Evolutionary conservation across 495 filamentous ascomycete species (phyloP).

Genomic region (Lasiosphaeria ovina): DNA sequence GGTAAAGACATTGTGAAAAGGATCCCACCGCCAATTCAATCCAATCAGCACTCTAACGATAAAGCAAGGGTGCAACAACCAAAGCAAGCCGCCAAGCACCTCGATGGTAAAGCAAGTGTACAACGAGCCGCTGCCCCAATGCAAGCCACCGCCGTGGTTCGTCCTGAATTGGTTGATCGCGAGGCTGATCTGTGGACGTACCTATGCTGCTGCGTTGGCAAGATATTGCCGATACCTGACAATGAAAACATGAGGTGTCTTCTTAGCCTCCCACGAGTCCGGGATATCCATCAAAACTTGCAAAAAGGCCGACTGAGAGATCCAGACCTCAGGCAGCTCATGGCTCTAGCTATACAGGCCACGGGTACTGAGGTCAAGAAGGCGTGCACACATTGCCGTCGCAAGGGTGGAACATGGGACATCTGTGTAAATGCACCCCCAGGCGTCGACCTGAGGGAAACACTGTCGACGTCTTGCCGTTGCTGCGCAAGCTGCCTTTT

Average conservation of each 20-base stretch:
- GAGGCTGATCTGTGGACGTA: conserved; percentile 5
- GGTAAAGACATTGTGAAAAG: too few relatives aligned
- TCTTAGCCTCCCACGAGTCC: neutral
- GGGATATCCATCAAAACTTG: neutral
- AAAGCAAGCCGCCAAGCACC: too few relatives aligned
- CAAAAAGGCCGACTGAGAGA: neutral
- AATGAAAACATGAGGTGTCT: neutral
- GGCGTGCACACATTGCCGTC: conserved; percentile 17
- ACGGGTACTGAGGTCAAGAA: conserved; percentile 3
- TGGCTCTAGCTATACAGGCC: conserved; percentile 10
- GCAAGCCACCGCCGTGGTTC: too few relatives aligned
- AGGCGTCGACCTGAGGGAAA: neutral
- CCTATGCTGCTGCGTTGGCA: neutral
- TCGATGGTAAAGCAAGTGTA: too few relatives aligned
- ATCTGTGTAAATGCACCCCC: conserved; percentile 7
- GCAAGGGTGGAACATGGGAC: conserved; percentile 5
- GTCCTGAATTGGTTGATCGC: neutral
- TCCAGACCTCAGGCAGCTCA: neutral
- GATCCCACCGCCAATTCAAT: too few relatives aligned
- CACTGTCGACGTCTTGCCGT: neutral
- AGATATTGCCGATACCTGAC: neutral
- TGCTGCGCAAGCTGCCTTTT: neutral
- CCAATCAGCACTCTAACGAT: too few relatives aligned
- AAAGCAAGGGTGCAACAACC: too few relatives aligned
- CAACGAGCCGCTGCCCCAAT: too few relatives aligned